Evolutionary conservation across 805 yeast species (phyloP).

Genomic region (Ogataea wickerhamii): DNA sequence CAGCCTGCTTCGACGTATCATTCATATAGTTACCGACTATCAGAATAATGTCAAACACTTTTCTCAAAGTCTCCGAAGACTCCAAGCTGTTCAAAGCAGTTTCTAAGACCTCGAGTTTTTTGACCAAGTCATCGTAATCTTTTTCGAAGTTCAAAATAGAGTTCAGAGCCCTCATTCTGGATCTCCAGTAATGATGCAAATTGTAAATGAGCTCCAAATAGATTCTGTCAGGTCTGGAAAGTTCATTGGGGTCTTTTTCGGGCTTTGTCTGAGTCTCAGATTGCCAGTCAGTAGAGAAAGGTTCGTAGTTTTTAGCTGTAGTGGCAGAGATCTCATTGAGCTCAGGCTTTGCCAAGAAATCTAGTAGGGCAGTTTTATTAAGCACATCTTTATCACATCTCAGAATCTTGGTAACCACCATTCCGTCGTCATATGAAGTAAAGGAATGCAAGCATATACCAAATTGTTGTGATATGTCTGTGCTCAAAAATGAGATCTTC

Average conservation of each 20-base stretch:
- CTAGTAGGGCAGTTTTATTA: slow-evolving; percentile 69
- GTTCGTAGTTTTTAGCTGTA: slow-evolving; percentile 67
- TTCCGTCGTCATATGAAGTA: slow-evolving; percentile 56
- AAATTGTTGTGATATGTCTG: slow-evolving; percentile 90
- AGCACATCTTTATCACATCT: slow-evolving; percentile 73
- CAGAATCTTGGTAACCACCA: slow-evolving; percentile 65
- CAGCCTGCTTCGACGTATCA: slow-evolving; percentile 85
- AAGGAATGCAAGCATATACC: slow-evolving; percentile 88
- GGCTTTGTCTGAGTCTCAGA: slow-evolving; percentile 40
- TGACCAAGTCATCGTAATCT: slow-evolving; percentile 70
- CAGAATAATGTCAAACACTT: slow-evolving; percentile 76
- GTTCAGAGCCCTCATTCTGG: slow-evolving; percentile 80
- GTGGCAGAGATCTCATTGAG: slow-evolving; percentile 72
- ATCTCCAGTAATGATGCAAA: slow-evolving; percentile 84
- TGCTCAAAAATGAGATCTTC: slow-evolving; percentile 66
- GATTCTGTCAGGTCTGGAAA: slow-evolving; percentile 84
- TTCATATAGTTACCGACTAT: slow-evolving; percentile 97
- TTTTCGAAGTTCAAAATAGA: slow-evolving; percentile 67
- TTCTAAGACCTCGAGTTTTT: slow-evolving; percentile 67
- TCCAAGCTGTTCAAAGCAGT: slow-evolving; percentile 65
- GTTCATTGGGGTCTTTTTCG: slow-evolving; percentile 67
- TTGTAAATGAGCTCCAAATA: slow-evolving; percentile 81
- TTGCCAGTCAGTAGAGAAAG: slow-evolving; percentile 75
- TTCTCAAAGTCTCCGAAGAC: slow-evolving; percentile 62
- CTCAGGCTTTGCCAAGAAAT: slow-evolving; percentile 74